Percentiles rank a stretch among this genome's conserved stretches.
Evolutionary conservation across 2,329 filamentous ascomycete genomes (phyloP).

Genomic region (Elsinoe batatas): DNA sequence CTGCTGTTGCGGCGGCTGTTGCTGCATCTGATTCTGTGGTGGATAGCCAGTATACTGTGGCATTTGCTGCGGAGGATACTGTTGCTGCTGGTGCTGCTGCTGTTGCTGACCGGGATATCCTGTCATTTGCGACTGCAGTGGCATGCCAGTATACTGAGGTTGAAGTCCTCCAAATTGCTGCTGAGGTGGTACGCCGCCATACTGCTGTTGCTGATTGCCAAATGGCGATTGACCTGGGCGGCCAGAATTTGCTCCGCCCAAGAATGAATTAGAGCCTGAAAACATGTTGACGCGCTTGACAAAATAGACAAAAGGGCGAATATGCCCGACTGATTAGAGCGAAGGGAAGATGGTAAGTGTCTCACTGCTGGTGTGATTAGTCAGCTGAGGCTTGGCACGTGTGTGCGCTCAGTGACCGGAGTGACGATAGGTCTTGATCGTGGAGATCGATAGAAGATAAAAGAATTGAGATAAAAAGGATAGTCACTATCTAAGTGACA

Average conservation of each 20-base stretch:
- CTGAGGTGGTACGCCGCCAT: constrained; percentile 46
- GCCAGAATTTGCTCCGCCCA: constrained; percentile 68
- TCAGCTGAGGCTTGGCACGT: no score
- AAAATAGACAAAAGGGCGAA: neutral
- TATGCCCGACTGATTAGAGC: neutral
- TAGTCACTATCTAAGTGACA: no score
- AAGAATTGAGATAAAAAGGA: no score
- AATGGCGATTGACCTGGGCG: constrained; percentile 55
- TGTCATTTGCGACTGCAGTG: constrained; percentile 35
- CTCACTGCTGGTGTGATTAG: no score
- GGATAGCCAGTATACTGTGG: constrained; percentile 41
- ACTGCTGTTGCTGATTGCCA: constrained; percentile 39
- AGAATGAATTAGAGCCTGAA: constrained; percentile 76
- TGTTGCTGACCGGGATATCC: constrained; percentile 24
- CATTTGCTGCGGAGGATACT: constrained; percentile 27
- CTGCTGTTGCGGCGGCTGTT: constrained; percentile 38
- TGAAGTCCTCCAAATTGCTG: constrained; percentile 47
- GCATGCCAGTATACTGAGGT: constrained; percentile 54
- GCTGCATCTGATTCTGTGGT: constrained; percentile 34
- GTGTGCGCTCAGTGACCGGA: no score
- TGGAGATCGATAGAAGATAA: no score
- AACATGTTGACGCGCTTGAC: constrained; percentile 54
- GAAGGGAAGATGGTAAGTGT: constrained; percentile 3
- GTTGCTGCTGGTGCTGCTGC: constrained; percentile 27
- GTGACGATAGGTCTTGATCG: no score